Base-by-base conservation (phyloP, 169 alveolate genomes). In the Eimeria maxima region DNA sequence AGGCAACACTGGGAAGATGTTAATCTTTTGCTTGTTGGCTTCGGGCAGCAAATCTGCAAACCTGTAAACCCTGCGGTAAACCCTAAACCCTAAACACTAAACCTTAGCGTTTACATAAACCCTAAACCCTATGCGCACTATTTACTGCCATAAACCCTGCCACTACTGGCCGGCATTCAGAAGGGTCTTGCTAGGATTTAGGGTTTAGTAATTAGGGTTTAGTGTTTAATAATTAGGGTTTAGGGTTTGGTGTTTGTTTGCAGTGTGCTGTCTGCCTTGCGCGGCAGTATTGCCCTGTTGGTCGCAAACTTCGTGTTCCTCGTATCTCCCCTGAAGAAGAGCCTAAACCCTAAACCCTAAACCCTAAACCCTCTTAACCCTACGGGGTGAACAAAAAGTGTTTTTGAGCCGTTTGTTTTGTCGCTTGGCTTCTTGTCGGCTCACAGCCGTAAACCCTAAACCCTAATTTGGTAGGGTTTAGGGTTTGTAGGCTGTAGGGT, bases 1-100 rank as follows among this genome's bases (percentile, higher is more conserved):
- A 92, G 92, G 50, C n/a, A 33, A 53, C 90, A 50, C 86, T 99
- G 99, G 99, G 95, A 97, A 57, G 98, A 98, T 55, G 96, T 99
- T 47, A 99, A 99, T 97, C 96, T 74, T 14, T 95, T 98, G 60
- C 95, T 99, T 73, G 99, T 99, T 14, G 99, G 99, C 4, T 99
- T 98, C 96, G 99, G 99, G 0, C 99, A 99, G 96, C 98, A 98
- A 22, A 98, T 99, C 44, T 99, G 99, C 94, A 98, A 96, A 93
- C 98, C 99, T 73, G 88, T 96, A 69, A 42, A 87, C 93, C 95
- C 96, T 42, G 44, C 29, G 92, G 96, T 92, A 55, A 42, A 87
- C 76, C 69, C 50, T 16, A 50, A 60, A 60, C 69, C 69, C 69
- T 60, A 60, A 60, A 60, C 69, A 11, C 57, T 71, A 42, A 29